Percentiles rank a stretch among this genome's conserved stretches.
Conservation (phyloP, 495 filamentous ascomycete species). For the Penicillium turbatum region DNA sequence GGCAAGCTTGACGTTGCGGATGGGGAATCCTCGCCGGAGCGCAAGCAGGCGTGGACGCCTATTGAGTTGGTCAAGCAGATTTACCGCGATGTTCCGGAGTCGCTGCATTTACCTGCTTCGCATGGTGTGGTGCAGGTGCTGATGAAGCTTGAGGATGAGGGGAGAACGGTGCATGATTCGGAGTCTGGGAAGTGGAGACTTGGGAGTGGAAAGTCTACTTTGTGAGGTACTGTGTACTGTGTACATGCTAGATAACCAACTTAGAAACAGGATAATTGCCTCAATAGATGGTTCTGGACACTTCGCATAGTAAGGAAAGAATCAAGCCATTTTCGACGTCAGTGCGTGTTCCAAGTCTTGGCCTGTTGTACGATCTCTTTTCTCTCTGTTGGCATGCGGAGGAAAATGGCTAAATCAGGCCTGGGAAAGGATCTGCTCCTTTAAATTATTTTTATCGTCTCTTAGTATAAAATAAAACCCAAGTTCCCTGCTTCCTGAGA, state of each 20-base stretch:
- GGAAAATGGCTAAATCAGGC: no score
- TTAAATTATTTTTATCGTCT: not conserved
- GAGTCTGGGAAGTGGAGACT: conserved; percentile 52
- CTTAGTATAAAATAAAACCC: not conserved
- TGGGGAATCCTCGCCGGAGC: conserved; percentile 33
- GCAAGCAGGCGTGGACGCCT: conserved; percentile 51
- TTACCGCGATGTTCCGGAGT: conserved; percentile 73
- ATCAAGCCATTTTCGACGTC: no score
- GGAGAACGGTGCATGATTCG: conserved; percentile 48
- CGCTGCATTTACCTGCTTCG: conserved; percentile 68
- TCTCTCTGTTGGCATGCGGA: no score
- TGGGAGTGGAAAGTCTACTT: conserved; percentile 29
- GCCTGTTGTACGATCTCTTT: not conserved
- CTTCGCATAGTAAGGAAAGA: no score
- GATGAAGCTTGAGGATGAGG: conserved; percentile 64
- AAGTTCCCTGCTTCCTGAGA: not conserved
- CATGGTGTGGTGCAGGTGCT: conserved; percentile 65
- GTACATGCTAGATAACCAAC: no score
- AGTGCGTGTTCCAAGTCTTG: no score
- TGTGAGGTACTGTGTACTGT: no score
- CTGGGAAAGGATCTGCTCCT: not conserved
- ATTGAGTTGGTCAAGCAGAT: conserved; percentile 83
- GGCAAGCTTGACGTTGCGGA: conserved; percentile 31
- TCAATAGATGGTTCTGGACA: no score
- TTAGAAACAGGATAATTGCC: no score